phyloP scores from a whole-genome alignment of 768 basidiomycete genomes.

The Tulasnella sp. region DNA sequence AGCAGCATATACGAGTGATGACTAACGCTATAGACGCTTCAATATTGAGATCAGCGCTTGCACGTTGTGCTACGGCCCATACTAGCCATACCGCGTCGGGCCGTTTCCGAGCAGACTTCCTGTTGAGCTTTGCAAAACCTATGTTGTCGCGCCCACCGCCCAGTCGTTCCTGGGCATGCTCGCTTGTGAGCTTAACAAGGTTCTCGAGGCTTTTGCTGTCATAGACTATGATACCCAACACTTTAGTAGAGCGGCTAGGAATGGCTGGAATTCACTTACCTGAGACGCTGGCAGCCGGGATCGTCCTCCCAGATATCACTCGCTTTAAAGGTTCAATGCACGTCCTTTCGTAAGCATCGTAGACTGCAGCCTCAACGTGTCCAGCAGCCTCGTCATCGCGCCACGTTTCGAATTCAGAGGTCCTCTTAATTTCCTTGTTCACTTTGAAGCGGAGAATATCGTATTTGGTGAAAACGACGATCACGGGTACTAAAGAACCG shows the following conservation, averaged over 20 bases:
- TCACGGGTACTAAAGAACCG: conserved; percentile 9
- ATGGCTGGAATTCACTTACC: too few species aligned
- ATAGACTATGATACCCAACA: too few species aligned
- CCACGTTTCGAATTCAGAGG: neutral
- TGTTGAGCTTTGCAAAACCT: too few species aligned
- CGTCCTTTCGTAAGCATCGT: neutral
- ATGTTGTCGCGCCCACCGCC: too few species aligned
- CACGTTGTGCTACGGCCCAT: conserved; percentile 17
- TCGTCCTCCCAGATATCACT: too few species aligned
- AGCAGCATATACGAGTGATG: neutral
- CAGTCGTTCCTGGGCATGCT: neutral
- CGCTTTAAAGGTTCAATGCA: neutral
- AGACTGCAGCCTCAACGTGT: neutral
- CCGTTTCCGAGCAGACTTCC: neutral
- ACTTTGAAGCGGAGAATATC: neutral
- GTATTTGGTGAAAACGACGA: neutral
- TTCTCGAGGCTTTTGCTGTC: neutral
- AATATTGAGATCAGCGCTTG: conserved; percentile 16
- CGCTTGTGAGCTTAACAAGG: neutral
- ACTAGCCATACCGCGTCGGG: conserved; percentile 12
- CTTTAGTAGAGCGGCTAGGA: too few species aligned
- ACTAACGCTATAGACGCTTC: conserved; percentile 20
- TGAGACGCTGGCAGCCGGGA: too few species aligned
- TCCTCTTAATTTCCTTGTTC: neutral
- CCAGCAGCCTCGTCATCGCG: neutral